Base-by-base conservation (phyloP, 2,329 filamentous ascomycete species). In the Fusarium falciforme region DNA sequence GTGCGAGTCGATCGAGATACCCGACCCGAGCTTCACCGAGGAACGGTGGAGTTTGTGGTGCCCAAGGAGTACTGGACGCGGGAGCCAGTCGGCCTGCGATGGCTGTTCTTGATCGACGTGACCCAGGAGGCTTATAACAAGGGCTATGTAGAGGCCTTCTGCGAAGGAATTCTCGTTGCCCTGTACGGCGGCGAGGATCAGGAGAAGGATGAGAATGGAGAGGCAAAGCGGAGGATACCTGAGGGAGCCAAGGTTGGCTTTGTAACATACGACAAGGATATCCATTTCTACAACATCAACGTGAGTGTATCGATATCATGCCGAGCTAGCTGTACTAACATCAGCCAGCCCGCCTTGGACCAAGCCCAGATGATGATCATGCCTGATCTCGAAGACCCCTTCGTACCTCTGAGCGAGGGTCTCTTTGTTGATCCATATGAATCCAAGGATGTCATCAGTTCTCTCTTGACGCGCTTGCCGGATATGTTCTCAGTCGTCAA, bases 11-110 rank as follows among this genome's bases (percentile, higher is more conserved):
- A 99, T 83, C 91, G 96, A 58, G 90, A 95, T 80, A 93, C 97
- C 80, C 89, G 96, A 61, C 95, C 96, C 0, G 96, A 99, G 84
- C 87, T 99, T 78, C 94, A 92, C 78, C 90, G 94, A 66, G 96
- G 96, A 40, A 98, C 96, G 0, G 96, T 98, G 54, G 96, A 99
- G 81, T 99, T 97, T 80, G 88, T 96, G 69, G 97, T 99, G 16
- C 96, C 96, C 17, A 98, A 98, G 85, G 96, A 99, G 84, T 99
- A 99, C 84, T 99, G 95, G 94, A 96, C 94, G 27, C 96, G 96
- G 82, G 93, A 97, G 81, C 96, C 96, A 1, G 93, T 96, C 16
- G 95, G 94, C 27, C 82, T 98, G 77, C 91, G 93, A 68, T 97
- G 93, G 90, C 85, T 99, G 12, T 99, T 99, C 82, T 83, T 98